Conservation (phyloP, 306 rosid species). For the Astragalus membranaceus region DNA sequence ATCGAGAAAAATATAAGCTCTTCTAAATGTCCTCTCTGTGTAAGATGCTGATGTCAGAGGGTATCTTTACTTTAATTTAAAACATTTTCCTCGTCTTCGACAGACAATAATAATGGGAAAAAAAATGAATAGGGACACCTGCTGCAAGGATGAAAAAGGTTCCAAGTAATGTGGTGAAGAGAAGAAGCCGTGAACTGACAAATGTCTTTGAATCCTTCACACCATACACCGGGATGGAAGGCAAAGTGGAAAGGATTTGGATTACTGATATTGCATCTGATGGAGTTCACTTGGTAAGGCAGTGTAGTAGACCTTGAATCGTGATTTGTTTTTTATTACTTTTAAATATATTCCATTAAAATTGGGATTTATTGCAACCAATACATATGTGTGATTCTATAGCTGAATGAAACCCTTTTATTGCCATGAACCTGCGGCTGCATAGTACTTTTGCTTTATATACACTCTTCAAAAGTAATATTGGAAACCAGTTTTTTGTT, state of each 20-base stretch:
- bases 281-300: conserved; percentile 82
- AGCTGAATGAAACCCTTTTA: conserved; percentile 5
- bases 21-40: neutral
- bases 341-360: neutral
- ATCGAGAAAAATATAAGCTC: neutral
- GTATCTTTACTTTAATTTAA: neutral
- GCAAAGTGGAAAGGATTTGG: conserved; percentile 92
- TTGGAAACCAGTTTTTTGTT: neutral
- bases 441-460: neutral
- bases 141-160: conserved; percentile 99
- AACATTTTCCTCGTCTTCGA: neutral
- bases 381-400: neutral
- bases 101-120: neutral
- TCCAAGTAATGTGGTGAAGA: conserved; percentile 81
- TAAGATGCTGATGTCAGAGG: neutral
- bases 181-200: conserved; percentile 91
- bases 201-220: conserved; percentile 80
- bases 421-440: neutral
- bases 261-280: conserved; percentile 90
- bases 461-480: neutral
- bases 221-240: conserved; percentile 87
- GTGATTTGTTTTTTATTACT: neutral
- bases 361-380: conserved; percentile 2
- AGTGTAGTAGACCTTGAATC: neutral
- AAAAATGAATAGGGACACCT: conserved; percentile 69